phyloP scores from a whole-genome alignment of 345 rosid genomes.

The Salix exigua region DNA sequence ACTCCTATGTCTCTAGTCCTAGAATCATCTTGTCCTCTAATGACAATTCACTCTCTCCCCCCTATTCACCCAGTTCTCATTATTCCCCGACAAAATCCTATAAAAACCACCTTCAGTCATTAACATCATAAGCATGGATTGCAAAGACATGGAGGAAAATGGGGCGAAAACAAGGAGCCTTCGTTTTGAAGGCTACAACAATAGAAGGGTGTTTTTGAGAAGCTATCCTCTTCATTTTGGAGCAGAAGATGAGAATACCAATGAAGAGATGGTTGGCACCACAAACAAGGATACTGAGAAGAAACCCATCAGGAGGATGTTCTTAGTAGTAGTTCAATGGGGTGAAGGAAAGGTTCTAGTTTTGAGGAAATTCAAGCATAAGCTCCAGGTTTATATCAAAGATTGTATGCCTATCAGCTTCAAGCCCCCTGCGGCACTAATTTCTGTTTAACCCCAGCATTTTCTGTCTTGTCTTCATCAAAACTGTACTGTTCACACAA shows the following conservation, averaged over 20 bases:
- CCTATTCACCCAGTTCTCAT: background rate
- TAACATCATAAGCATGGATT: constrained; percentile 13
- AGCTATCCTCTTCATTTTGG: constrained; percentile 56
- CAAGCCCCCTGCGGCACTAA: constrained; percentile 25
- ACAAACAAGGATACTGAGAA: constrained; percentile 9
- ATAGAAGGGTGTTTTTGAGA: constrained; percentile 45
- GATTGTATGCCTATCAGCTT: constrained; percentile 35
- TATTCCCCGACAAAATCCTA: background rate
- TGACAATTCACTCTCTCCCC: background rate
- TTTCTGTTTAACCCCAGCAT: constrained; percentile 26
- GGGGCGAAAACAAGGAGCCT: constrained; percentile 32
- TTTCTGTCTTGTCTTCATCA: constrained; percentile 2
- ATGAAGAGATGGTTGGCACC: constrained; percentile 12
- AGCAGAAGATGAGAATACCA: constrained; percentile 25
- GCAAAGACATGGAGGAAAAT: constrained; percentile 21
- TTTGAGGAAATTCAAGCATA: constrained; percentile 43
- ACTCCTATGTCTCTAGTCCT: background rate
- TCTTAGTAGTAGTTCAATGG: constrained; percentile 36
- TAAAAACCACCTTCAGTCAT: background rate
- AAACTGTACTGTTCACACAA: background rate
- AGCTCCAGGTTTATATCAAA: constrained; percentile 28
- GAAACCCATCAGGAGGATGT: constrained; percentile 38
- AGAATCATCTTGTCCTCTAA: background rate
- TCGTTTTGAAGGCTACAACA: constrained; percentile 39
- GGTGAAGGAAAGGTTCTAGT: constrained; percentile 39